Evolutionary conservation across 768 basidiomycete species (phyloP).

Genomic region (Amyloporia xantha): DNA sequence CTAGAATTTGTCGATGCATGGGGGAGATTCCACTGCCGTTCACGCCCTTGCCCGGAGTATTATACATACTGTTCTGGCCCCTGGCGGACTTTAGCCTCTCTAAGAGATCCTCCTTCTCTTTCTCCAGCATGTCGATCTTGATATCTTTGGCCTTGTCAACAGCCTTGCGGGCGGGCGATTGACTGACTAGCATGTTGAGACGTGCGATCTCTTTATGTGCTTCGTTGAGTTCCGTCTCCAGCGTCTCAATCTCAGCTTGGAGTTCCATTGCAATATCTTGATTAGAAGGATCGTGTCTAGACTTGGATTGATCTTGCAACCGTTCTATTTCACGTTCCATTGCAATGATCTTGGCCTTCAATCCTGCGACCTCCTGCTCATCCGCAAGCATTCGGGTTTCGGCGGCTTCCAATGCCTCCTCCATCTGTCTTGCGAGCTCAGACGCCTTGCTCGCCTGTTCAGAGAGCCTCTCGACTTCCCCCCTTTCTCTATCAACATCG

Average conservation of each 20-base stretch:
- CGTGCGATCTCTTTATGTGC: conserved; percentile 73
- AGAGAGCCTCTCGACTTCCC: conserved; percentile 45
- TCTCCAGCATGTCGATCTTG: conserved; percentile 69
- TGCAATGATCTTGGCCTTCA: conserved; percentile 44
- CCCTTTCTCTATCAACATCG: conserved; percentile 41
- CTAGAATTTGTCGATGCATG: conserved; percentile 64
- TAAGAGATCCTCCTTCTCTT: conserved; percentile 67
- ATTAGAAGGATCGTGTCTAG: conserved; percentile 19
- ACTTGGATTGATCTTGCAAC: conserved; percentile 21
- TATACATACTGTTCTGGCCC: conserved; percentile 42
- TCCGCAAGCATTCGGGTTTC: conserved; percentile 66
- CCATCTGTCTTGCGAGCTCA: conserved; percentile 60
- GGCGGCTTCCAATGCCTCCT: conserved; percentile 68
- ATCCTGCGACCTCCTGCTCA: conserved; percentile 42
- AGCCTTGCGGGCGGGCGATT: conserved; percentile 71
- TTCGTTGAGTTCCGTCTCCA: conserved; percentile 72
- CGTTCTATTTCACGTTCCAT: conserved; percentile 48
- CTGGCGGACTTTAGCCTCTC: conserved; percentile 61
- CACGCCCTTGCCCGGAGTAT: conserved; percentile 48
- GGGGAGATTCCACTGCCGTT: conserved; percentile 66
- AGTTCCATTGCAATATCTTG: conserved; percentile 34
- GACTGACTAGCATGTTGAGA: conserved; percentile 56
- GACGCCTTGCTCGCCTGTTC: conserved; percentile 45
- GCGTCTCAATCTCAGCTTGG: conserved; percentile 45
- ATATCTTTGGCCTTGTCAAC: conserved; percentile 72